phyloP scores from a whole-genome alignment of 2,329 filamentous ascomycete species.

The Emmonsia crescens region DNA sequence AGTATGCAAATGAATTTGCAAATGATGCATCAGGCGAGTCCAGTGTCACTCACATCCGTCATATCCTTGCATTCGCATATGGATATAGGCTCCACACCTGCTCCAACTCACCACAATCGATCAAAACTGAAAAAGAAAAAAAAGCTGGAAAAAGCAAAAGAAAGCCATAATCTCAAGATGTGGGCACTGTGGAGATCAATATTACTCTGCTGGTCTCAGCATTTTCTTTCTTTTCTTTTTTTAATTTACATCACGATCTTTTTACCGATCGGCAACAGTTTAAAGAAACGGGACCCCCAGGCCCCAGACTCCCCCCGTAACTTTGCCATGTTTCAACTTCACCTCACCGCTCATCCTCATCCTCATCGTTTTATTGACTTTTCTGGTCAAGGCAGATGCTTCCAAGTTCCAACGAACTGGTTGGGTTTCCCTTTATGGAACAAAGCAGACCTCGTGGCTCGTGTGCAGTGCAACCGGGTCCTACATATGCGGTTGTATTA shows the following conservation, averaged over 20 bases:
- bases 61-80: background rate
- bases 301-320: background rate
- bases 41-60: background rate
- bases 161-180: background rate
- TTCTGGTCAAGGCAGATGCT: background rate
- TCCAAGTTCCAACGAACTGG: background rate
- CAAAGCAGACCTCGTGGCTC: background rate
- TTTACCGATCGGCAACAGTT: constrained; percentile 11
- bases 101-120: background rate
- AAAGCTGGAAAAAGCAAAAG: background rate
- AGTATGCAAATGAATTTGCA: background rate
- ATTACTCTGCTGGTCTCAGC: background rate
- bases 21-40: background rate
- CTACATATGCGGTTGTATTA: background rate
- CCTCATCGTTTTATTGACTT: background rate
- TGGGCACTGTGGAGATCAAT: background rate
- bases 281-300: background rate
- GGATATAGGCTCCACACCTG: background rate
- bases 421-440: background rate
- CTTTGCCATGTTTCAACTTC: background rate
- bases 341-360: background rate
- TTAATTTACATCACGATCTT: background rate
- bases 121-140: background rate
- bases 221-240: too few species aligned
- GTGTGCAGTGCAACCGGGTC: background rate